A percentile compares a stretch with the other conserved stretches of the same genome.
These are phyloP conservation scores for Apiospora kogelbergensis DNA, from an alignment of 2,329 filamentous ascomycete species.

Conservation along the genomic window DNA sequence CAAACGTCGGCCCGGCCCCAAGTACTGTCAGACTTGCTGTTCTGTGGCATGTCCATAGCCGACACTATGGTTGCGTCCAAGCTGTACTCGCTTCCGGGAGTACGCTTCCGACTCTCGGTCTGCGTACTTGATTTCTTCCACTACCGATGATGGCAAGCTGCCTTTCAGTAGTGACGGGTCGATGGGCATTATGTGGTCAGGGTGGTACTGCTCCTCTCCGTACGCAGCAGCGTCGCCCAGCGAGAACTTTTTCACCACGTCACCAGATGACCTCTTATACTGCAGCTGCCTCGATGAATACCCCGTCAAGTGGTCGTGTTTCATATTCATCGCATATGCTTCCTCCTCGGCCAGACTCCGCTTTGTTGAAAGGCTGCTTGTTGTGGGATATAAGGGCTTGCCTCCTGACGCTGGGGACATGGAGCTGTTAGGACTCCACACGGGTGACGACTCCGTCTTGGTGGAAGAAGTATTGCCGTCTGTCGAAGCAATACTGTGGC, in stretches of 20 bases:
- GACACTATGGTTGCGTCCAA: not conserved
- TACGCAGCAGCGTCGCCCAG: not conserved
- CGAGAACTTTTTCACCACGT: not conserved
- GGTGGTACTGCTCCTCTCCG: not conserved
- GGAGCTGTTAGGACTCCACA: constrained; percentile 1
- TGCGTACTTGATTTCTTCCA: constrained; percentile 3
- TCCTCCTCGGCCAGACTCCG: not conserved
- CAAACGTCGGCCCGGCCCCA: not conserved
- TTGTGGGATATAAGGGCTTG: constrained; percentile 4
- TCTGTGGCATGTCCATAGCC: not conserved
- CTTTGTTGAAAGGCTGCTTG: not conserved
- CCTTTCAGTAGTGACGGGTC: not conserved
- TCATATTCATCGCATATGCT: not conserved
- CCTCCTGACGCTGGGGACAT: not conserved
- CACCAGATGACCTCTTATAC: not conserved
- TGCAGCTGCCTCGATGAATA: not conserved
- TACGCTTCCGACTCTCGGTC: not conserved
- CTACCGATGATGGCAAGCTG: not conserved
- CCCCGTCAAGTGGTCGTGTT: not conserved
- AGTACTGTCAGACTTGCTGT: not conserved
- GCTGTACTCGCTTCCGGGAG: not conserved
- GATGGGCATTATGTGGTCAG: not conserved
- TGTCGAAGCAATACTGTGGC: not conserved
- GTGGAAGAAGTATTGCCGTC: not conserved
- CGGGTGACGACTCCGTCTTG: constrained; percentile 8